phyloP scores from a whole-genome alignment of 768 basidiomycete genomes.

The Rhodosporidiobolus odoratus region DNA sequence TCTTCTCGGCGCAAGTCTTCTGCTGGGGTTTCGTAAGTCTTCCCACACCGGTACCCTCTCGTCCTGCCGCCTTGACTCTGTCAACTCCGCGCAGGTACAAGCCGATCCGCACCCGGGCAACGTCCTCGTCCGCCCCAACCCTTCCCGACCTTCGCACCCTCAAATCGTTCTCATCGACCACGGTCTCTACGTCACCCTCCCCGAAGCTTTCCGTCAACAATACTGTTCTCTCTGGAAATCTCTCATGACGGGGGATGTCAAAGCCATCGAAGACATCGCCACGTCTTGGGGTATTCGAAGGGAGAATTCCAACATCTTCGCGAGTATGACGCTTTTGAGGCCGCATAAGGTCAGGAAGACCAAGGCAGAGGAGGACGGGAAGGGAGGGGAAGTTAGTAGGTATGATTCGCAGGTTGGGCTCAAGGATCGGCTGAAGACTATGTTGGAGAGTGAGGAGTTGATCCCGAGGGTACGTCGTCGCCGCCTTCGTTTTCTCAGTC shows the following conservation, averaged over 20 bases:
- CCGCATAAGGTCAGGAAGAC: constrained; percentile 38
- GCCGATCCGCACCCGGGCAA: constrained; percentile 59
- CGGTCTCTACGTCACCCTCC: constrained; percentile 74
- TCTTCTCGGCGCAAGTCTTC: constrained; percentile 84
- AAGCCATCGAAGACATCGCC: constrained; percentile 40
- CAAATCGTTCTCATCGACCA: constrained; percentile 56
- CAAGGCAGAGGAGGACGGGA: constrained; percentile 9
- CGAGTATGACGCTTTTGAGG: constrained; percentile 36
- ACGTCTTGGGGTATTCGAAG: constrained; percentile 39
- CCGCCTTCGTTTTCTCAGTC: not conserved
- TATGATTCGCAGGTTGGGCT: constrained; percentile 38
- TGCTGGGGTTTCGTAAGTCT: constrained; percentile 78
- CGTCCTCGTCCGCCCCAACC: constrained; percentile 66
- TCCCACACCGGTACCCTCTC: not conserved
- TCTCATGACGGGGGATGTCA: constrained; percentile 37
- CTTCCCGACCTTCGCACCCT: constrained; percentile 52
- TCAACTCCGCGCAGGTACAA: constrained; percentile 41
- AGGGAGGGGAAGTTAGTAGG: constrained; percentile 4
- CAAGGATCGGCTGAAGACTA: constrained; percentile 39
- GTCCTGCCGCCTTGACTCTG: not conserved
- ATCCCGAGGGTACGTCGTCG: constrained; percentile 33
- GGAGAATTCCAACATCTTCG: constrained; percentile 39
- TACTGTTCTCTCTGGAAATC: constrained; percentile 40
- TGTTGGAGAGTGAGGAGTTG: constrained; percentile 42
- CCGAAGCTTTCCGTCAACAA: constrained; percentile 43